Conservation (phyloP, 2,329 filamentous ascomycete genomes). For the Calonectria pseudoturangicola region DNA sequence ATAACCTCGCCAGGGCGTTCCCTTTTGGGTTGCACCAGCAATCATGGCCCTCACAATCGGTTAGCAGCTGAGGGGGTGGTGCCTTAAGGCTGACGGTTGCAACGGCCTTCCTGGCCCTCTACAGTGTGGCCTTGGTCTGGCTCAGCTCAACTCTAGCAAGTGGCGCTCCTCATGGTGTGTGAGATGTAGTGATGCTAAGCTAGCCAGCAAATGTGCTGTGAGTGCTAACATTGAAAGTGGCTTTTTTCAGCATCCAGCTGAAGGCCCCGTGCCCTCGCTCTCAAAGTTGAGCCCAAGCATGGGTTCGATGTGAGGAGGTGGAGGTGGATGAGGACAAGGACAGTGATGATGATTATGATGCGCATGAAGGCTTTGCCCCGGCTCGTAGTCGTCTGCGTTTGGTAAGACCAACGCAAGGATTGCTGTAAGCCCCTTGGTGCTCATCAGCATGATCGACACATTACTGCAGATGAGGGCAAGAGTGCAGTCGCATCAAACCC, state of each 20-base stretch:
- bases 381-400: not conserved
- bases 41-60: constrained; percentile 21
- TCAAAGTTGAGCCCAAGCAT: not conserved
- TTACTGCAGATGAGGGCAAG: not conserved
- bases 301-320: not conserved
- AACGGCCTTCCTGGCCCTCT: constrained; percentile 27
- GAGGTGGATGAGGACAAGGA: not conserved
- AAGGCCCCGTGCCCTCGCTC: constrained; percentile 15
- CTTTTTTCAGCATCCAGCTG: constrained; percentile 20
- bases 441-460: constrained; percentile 12
- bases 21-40: constrained; percentile 14
- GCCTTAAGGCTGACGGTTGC: constrained; percentile 38
- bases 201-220: not conserved
- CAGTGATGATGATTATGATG: constrained; percentile 2
- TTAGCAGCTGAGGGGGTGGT: constrained; percentile 30
- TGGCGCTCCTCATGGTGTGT: constrained; percentile 28
- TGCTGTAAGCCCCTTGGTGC: not conserved
- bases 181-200: constrained; percentile 23
- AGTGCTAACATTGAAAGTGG: not conserved
- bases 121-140: constrained; percentile 15
- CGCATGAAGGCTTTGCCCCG: constrained; percentile 19
- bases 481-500: not conserved
- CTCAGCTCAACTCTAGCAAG: constrained; percentile 29
- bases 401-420: constrained; percentile 5
- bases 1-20: constrained; percentile 25